These are phyloP conservation scores for Aureobasidium sp. DNA, from an alignment of 2,329 filamentous ascomycete genomes.

Conservation along the genomic window DNA sequence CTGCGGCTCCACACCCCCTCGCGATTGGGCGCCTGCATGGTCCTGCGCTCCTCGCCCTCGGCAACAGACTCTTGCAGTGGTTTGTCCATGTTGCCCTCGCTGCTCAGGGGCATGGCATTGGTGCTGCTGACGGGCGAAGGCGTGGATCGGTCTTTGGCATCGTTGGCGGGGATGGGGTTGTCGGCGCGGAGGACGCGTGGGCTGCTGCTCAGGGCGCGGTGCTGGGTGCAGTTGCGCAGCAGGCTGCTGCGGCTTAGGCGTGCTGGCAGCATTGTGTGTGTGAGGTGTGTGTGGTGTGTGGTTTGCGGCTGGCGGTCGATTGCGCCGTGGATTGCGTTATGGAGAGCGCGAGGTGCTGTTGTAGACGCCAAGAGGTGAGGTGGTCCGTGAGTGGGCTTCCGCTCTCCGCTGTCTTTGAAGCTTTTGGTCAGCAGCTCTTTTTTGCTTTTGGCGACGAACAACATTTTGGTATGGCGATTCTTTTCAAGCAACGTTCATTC, in stretches of 20 bases:
- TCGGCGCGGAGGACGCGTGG: conserved; percentile 20
- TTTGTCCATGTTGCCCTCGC: conserved; percentile 41
- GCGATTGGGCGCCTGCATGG: conserved; percentile 80
- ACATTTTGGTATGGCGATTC: too few relatives aligned
- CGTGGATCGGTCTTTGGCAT: conserved; percentile 42
- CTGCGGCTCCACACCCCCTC: conserved; percentile 71
- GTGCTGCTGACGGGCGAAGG: conserved; percentile 46
- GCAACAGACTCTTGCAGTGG: conserved; percentile 47
- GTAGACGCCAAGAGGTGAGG: background rate
- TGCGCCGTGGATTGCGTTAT: background rate
- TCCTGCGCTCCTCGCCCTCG: conserved; percentile 47
- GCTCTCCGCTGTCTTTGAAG: background rate
- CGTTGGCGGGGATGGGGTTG: conserved; percentile 53
- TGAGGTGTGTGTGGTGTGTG: background rate
- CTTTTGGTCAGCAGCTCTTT: conserved; percentile 6
- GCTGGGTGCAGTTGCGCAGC: background rate
- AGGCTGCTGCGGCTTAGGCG: background rate
- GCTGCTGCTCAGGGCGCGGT: conserved; percentile 19
- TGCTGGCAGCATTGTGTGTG: conserved; percentile 5
- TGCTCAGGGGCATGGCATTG: conserved; percentile 49
- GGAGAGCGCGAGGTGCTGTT: background rate
- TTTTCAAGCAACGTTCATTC: too few relatives aligned
- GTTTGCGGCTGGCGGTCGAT: background rate
- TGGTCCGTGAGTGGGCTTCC: background rate
- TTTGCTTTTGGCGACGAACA: background rate